Base-by-base conservation (phyloP, 2,329 filamentous ascomycete genomes). In the Aspergillus fijiensis region DNA sequence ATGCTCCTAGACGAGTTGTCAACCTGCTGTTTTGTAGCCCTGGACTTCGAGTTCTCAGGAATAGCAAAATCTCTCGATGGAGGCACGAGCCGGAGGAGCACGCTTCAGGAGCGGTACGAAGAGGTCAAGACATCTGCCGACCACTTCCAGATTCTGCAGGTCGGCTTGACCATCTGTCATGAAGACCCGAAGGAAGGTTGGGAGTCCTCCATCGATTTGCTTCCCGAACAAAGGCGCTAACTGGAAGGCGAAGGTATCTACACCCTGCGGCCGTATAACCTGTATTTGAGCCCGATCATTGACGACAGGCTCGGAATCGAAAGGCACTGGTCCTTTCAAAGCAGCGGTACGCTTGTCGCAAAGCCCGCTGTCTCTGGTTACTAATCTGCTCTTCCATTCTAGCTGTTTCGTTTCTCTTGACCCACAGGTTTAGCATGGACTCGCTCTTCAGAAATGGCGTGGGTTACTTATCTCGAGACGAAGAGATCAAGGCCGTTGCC, bases 1-100 rank as follows among this genome's bases (percentile, higher is more conserved):
- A 79, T 79, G 45, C 81, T 89, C 39, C 73, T 89, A 21, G 77
- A 82, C 60, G 78, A 84, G 59, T 81, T 90, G 58, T 81, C 84
- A 27, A 78, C 82, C 58, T 82, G 85, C 35, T 80, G 81, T 61
- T 89, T 89, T 66, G 83, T 90, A 12, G 79, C 86, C 3, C 79
- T 90, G 60, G 87, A 90, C 68, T 78, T 89, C 12, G 87, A 90
- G 72, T 82, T 89, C 50, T 89, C 87, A 14, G 87, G 87, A 2
- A 86, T 90, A 23, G 78, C 80, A 2, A 55, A 72, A 72, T 12
- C 80, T 79, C 25, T 74, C 76, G 49, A 66, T 68, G 14, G 70
- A 68, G 58, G 65, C 68, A 12, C 72, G 76, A 67, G 70, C 42
- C 77, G 78, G 39, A 80, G 79, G 59, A 80, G 80, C 33, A 81